Percentiles rank a stretch among this genome's conserved stretches.
phyloP scores from a whole-genome alignment of 164 flowering plant genomes.

The Chimonanthus praecox region DNA sequence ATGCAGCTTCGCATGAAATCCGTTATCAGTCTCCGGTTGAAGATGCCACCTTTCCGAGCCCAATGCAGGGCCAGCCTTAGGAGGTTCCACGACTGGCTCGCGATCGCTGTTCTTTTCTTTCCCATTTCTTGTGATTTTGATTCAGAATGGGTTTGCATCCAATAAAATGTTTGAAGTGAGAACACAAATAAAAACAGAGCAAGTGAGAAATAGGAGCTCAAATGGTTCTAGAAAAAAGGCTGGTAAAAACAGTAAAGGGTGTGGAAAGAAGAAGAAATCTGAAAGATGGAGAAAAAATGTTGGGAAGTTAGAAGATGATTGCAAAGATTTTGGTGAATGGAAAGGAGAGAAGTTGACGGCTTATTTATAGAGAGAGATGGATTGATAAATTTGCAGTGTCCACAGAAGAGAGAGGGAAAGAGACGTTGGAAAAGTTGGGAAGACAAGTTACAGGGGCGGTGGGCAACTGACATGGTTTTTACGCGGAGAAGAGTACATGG shows the following conservation, averaged over 20 bases:
- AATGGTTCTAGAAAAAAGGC: background rate
- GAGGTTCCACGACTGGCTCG: conserved; percentile 57
- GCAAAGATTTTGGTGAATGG: background rate
- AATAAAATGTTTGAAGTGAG: background rate
- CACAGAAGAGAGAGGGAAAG: background rate
- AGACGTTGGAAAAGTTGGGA: background rate
- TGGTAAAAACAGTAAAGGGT: background rate
- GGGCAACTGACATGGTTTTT: background rate
- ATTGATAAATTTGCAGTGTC: too few species aligned
- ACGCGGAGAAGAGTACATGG: background rate
- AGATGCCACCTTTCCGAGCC: conserved; percentile 69
- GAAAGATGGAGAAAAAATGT: background rate
- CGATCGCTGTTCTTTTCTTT: conserved; percentile 22
- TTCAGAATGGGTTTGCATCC: background rate
- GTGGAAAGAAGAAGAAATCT: background rate
- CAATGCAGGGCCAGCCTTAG: conserved; percentile 62
- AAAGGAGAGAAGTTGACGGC: conserved; percentile 3
- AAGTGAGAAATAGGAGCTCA: background rate
- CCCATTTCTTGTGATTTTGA: conserved; percentile 19
- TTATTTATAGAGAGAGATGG: background rate
- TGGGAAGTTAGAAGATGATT: background rate
- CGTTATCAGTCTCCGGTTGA: conserved; percentile 40
- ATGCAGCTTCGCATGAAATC: conserved; percentile 42
- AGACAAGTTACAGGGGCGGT: background rate
- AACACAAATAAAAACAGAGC: background rate